These are phyloP conservation scores for Xerocomus amazonicus DNA, from an alignment of 1,284 basidiomycete species.

Conservation along the genomic window DNA sequence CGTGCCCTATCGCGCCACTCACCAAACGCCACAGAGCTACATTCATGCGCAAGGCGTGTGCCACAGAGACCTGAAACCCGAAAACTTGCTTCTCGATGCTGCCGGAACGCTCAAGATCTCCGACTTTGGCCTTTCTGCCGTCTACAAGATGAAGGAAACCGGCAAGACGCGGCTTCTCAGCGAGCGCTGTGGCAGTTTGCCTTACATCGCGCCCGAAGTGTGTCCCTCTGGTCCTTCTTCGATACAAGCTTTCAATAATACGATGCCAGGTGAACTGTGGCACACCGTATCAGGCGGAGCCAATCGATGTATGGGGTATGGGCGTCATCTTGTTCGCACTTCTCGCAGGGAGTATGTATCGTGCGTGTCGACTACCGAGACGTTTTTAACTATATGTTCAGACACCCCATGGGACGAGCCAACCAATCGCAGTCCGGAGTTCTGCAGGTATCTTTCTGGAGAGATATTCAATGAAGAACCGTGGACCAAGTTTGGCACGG, in stretches of 20 bases:
- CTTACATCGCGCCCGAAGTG: constrained; percentile 94
- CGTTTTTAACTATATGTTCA: constrained; percentile 31
- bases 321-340: constrained; percentile 96
- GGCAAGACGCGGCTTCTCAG: constrained; percentile 67
- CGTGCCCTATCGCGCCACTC: background rate
- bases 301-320: constrained; percentile 93
- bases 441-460: constrained; percentile 69
- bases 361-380: background rate
- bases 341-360: constrained; percentile 80
- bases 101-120: constrained; percentile 86
- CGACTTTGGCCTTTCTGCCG: constrained; percentile 93
- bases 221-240: constrained; percentile 12
- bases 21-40: constrained; percentile 51
- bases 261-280: constrained; percentile 45
- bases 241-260: background rate
- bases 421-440: constrained; percentile 77
- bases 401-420: constrained; percentile 99
- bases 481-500: constrained; percentile 70
- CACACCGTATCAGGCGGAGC: constrained; percentile 82
- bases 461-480: constrained; percentile 76
- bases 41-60: constrained; percentile 91
- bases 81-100: constrained; percentile 84
- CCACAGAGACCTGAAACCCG: constrained; percentile 95
- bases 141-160: constrained; percentile 87
- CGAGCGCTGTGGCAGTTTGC: constrained; percentile 89